phyloP scores from a whole-genome alignment of 768 basidiomycete genomes.

The Amanita polypyramis region DNA sequence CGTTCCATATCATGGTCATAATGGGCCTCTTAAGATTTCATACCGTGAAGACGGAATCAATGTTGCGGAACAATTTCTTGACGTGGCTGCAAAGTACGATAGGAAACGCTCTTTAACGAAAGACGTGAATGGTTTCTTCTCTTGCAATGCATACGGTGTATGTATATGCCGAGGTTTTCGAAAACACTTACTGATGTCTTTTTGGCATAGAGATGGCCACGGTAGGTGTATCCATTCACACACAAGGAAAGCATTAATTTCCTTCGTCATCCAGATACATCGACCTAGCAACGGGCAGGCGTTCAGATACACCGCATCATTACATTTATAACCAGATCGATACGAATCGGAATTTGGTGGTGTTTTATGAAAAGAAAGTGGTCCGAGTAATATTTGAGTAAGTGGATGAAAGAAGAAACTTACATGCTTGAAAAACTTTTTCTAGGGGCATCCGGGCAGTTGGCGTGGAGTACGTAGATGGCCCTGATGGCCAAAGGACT shows the following conservation, averaged over 20 bases:
- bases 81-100: constrained; percentile 36
- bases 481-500: constrained; percentile 18
- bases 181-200: neutral
- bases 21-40: constrained; percentile 42
- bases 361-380: constrained; percentile 31
- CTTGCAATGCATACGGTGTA: constrained; percentile 38
- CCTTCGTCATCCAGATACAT: constrained; percentile 34
- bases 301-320: constrained; percentile 45
- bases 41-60: constrained; percentile 27
- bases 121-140: constrained; percentile 38
- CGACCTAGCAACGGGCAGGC: constrained; percentile 34
- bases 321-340: constrained; percentile 37
- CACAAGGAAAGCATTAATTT: neutral
- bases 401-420: neutral
- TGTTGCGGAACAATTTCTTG: constrained; percentile 35
- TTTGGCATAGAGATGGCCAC: constrained; percentile 37
- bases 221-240: constrained; percentile 21
- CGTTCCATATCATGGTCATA: constrained; percentile 31
- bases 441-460: constrained; percentile 29
- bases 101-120: constrained; percentile 30
- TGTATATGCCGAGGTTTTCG: constrained; percentile 11
- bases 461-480: constrained; percentile 42
- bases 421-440: neutral
- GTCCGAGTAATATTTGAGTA: constrained; percentile 41
- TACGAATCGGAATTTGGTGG: constrained; percentile 29